phyloP scores from a whole-genome alignment of 164 flowering plant species.

The Berberis vulgaris region DNA sequence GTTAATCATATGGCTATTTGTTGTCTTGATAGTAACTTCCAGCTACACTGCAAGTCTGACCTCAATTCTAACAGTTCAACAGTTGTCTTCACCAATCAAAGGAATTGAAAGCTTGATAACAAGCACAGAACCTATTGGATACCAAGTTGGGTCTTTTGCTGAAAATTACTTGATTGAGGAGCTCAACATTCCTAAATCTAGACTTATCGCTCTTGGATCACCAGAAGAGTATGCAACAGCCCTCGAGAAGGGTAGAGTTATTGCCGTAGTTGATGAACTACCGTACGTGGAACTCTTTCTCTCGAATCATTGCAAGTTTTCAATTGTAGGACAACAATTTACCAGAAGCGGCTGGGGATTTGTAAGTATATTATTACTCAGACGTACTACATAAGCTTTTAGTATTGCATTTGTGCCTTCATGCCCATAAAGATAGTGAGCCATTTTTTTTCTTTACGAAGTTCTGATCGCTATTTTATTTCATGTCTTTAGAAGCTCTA shows the following conservation, averaged over 20 bases:
- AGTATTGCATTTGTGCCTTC: too few species aligned
- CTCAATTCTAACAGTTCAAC: constrained; percentile 37
- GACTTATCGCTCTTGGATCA: constrained; percentile 39
- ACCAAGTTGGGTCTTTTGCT: constrained; percentile 50
- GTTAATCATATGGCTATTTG: constrained; percentile 32
- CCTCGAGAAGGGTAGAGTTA: constrained; percentile 32
- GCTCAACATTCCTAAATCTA: constrained; percentile 30
- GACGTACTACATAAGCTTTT: too few species aligned
- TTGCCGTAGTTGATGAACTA: constrained; percentile 53
- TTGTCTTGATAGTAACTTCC: constrained; percentile 30
- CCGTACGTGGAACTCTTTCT: constrained; percentile 50
- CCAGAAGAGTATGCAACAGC: constrained; percentile 40
- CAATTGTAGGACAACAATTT: constrained; percentile 38
- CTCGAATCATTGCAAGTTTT: constrained; percentile 35
- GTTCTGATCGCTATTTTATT: background rate
- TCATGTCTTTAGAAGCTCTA: too few species aligned
- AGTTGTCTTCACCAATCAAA: constrained; percentile 34
- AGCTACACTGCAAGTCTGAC: constrained; percentile 41
- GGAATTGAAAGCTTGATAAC: constrained; percentile 42
- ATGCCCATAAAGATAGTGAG: too few species aligned
- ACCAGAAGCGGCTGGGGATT: constrained; percentile 61
- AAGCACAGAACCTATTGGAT: constrained; percentile 38
- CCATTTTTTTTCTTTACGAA: too few species aligned
- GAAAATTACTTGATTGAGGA: constrained; percentile 34
- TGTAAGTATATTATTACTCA: constrained; percentile 31